Conservation (phyloP, 1,139 yeast species). For the Wickerhamomyces sp. region DNA sequence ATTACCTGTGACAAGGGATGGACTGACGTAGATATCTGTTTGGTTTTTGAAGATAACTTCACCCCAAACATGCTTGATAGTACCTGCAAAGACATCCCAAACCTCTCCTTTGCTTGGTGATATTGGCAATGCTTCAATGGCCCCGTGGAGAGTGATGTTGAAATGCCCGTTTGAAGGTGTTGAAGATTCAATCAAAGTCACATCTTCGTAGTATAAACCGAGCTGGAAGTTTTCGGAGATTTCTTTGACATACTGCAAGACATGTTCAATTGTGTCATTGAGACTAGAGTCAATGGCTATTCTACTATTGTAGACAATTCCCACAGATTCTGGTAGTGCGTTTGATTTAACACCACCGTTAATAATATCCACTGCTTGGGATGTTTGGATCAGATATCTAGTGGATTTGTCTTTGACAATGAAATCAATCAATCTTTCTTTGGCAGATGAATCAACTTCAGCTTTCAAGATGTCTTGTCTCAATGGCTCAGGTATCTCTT, state of each 20-base stretch:
- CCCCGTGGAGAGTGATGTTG: conserved; percentile 32
- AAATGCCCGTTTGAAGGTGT: conserved; percentile 38
- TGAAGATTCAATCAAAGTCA: conserved; percentile 30
- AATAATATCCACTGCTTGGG: conserved; percentile 51
- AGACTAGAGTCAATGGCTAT: conserved; percentile 11
- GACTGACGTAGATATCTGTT: conserved; percentile 46
- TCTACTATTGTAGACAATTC: conserved; percentile 38
- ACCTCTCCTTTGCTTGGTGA: conserved; percentile 41
- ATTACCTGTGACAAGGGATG: conserved; percentile 71
- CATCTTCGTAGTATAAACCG: conserved; percentile 37
- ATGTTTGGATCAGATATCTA: conserved; percentile 39
- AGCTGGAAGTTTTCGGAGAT: conserved; percentile 20
- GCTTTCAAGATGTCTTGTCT: conserved; percentile 36
- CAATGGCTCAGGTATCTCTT: conserved; percentile 7
- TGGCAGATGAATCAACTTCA: conserved; percentile 35
- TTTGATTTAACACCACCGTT: conserved; percentile 51
- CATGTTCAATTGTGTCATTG: conserved; percentile 7
- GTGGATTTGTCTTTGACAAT: conserved; percentile 8
- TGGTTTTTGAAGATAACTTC: conserved; percentile 27
- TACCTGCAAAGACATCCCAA: conserved; percentile 53
- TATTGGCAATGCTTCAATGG: conserved; percentile 46
- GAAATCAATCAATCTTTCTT: conserved; percentile 33
- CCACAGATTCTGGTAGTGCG: conserved; percentile 50
- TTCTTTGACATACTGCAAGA: conserved; percentile 5
- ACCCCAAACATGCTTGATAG: conserved; percentile 46